These are phyloP conservation scores for Exobasidium rhododendri DNA, from an alignment of 1,284 basidiomycete species.

Conservation along the genomic window DNA sequence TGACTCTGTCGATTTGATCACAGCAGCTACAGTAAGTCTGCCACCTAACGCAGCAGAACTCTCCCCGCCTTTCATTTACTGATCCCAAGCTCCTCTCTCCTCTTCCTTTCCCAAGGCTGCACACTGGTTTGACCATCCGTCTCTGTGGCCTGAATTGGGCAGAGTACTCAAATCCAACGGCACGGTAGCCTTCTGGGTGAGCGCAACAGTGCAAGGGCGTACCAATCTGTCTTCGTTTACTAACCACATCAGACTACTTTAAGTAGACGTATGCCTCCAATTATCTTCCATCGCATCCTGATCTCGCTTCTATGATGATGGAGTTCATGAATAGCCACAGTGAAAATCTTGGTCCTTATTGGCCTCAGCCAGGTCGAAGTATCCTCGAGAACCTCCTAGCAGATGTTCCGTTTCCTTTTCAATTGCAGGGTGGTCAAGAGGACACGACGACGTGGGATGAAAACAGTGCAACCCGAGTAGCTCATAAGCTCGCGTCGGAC, in stretches of 20 bases:
- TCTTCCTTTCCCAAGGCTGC: constrained; percentile 11
- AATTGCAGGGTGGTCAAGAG: neutral
- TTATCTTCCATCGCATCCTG: constrained; percentile 17
- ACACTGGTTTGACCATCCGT: constrained; percentile 16
- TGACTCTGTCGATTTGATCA: constrained; percentile 14
- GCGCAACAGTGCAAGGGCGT: neutral
- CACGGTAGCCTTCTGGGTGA: constrained; percentile 17
- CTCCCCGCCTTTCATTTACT: neutral
- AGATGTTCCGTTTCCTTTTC: constrained; percentile 10
- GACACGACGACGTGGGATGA: constrained; percentile 13
- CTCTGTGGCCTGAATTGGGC: constrained; percentile 8
- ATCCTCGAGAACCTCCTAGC: constrained; percentile 8
- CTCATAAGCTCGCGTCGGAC: constrained; percentile 10
- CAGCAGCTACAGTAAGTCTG: constrained; percentile 12
- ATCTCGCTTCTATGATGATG: constrained; percentile 2
- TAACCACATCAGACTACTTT: no score
- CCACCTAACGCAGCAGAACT: neutral
- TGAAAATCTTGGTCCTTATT: constrained; percentile 11
- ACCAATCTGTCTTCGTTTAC: no score
- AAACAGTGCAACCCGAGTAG: constrained; percentile 8
- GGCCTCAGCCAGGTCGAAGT: constrained; percentile 18
- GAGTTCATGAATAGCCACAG: constrained; percentile 12
- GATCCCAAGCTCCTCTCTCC: neutral
- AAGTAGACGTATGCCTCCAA: constrained; percentile 16
- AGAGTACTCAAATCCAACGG: constrained; percentile 15